Evolutionary conservation across 2,329 filamentous ascomycete species (phyloP).

Genomic region (Ophiostoma perfectum): DNA sequence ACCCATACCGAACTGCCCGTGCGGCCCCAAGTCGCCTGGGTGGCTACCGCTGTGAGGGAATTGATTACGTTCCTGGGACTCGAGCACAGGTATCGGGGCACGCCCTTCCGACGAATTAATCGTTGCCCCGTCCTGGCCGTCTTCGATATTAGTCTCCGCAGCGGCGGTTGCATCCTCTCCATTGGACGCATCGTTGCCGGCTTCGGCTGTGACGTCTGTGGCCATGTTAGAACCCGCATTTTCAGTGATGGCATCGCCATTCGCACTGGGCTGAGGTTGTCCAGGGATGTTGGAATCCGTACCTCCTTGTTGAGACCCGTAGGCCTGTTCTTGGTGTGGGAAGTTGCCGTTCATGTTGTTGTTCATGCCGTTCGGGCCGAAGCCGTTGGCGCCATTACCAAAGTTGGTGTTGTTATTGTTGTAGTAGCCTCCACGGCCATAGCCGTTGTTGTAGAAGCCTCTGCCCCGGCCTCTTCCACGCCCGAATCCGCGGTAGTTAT

Average conservation of each 20-base stretch:
- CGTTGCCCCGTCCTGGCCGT: background rate
- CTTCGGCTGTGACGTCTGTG: background rate
- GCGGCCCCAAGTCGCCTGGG: background rate
- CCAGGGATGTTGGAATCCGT: background rate
- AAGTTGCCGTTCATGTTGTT: slow-evolving; percentile 1
- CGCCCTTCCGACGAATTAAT: too few species aligned
- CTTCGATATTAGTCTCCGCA: background rate
- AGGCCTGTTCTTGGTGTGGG: slow-evolving; percentile 17
- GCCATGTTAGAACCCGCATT: slow-evolving; percentile 2
- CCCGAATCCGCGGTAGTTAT: slow-evolving; percentile 70
- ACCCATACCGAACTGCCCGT: background rate
- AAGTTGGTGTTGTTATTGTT: slow-evolving; percentile 37
- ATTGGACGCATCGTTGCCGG: background rate
- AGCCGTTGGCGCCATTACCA: slow-evolving; percentile 25
- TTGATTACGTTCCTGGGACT: slow-evolving; percentile 9
- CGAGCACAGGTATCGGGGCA: background rate
- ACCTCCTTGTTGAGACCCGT: slow-evolving; percentile 14
- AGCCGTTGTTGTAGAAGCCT: slow-evolving; percentile 50
- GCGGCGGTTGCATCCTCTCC: background rate
- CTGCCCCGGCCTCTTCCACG: slow-evolving; percentile 61
- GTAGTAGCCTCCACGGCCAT: slow-evolving; percentile 52
- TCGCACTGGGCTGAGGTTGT: background rate
- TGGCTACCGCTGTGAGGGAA: background rate
- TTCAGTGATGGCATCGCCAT: background rate
- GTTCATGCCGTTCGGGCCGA: slow-evolving; percentile 13